Evolutionary conservation across 2,329 filamentous ascomycete species (phyloP).

Genomic region (Fusarium sterilihyphosum): DNA sequence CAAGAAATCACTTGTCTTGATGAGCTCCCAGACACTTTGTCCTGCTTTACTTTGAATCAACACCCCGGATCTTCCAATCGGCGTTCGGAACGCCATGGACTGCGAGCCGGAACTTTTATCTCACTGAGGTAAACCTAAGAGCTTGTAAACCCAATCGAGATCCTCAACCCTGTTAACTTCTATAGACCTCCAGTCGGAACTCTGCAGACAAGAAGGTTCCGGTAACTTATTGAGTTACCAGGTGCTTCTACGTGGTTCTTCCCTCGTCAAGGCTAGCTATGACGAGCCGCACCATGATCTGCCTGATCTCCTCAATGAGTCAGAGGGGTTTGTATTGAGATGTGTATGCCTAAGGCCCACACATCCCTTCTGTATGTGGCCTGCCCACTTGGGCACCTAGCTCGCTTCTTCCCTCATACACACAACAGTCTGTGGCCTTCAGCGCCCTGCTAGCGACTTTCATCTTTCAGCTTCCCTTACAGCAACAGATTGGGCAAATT

Average conservation of each 20-base stretch:
- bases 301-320: neutral
- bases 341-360: neutral
- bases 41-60: neutral
- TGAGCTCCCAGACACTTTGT: neutral
- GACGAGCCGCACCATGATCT: neutral
- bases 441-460: neutral
- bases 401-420: neutral
- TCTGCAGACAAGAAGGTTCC: neutral
- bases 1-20: neutral
- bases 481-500: too few species aligned
- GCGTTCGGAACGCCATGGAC: neutral
- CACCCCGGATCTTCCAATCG: neutral
- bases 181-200: too few species aligned
- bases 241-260: neutral
- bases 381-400: neutral
- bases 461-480: fast-evolving
- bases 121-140: too few species aligned
- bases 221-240: too few species aligned
- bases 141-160: too few species aligned
- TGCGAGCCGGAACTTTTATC: neutral
- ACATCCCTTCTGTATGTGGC: neutral
- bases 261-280: neutral
- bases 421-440: neutral
- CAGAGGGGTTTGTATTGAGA: neutral
- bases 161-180: too few species aligned